Percentiles rank a stretch among this genome's conserved stretches.
Evolutionary conservation across 768 basidiomycete genomes (phyloP).

Genomic region (Baorangia bicolor): DNA sequence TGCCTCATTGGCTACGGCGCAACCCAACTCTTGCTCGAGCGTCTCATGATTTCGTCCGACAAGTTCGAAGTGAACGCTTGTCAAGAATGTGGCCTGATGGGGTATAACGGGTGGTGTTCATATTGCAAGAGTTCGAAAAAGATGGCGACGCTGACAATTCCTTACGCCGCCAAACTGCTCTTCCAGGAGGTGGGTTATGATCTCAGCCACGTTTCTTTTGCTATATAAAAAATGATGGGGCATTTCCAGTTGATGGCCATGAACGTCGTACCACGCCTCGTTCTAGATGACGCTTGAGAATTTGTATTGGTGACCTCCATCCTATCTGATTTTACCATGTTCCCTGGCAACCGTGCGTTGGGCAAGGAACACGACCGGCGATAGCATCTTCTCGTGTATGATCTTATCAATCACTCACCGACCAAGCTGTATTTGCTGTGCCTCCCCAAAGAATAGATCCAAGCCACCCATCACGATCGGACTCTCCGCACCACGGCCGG

Average conservation of each 20-base stretch:
- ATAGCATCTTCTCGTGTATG: background rate
- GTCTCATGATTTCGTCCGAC: conserved; percentile 98
- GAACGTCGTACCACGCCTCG: conserved; percentile 89
- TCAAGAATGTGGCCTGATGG: conserved; percentile 91
- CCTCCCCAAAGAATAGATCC: background rate
- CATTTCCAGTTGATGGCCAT: conserved; percentile 83
- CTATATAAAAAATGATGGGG: background rate
- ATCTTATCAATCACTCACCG: background rate
- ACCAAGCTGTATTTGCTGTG: conserved; percentile 16
- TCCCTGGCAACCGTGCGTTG: conserved; percentile 6
- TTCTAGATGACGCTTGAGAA: conserved; percentile 74
- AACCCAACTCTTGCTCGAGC: conserved; percentile 92
- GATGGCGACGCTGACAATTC: conserved; percentile 93
- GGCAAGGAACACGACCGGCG: conserved; percentile 2
- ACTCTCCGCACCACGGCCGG: conserved; percentile 3
- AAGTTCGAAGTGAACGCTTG: conserved; percentile 98
- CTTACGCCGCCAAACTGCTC: conserved; percentile 91
- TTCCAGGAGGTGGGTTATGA: conserved; percentile 74
- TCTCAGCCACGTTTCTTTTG: background rate
- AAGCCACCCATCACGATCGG: background rate
- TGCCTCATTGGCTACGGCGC: conserved; percentile 99
- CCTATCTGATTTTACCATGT: background rate
- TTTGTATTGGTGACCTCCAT: background rate
- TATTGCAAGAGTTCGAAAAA: conserved; percentile 97
- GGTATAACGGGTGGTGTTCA: conserved; percentile 95